Percentiles rank a stretch among this genome's conserved stretches.
phyloP scores from a whole-genome alignment of 2,329 filamentous ascomycete genomes.

The Ascochyta pisi region DNA sequence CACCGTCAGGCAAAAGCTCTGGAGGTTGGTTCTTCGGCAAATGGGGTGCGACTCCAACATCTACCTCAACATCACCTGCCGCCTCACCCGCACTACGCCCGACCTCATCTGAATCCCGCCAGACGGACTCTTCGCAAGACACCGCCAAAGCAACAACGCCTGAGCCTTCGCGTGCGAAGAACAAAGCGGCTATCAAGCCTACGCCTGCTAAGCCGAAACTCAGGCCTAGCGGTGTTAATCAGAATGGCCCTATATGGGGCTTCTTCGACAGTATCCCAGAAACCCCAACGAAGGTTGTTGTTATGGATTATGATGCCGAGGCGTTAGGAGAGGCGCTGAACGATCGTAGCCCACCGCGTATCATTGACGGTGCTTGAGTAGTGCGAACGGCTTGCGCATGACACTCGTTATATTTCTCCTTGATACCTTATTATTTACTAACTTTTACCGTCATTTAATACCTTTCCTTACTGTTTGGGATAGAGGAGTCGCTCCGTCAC shows the following conservation, averaged over 20 bases:
- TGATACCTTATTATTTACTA: not conserved
- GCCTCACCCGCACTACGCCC: slow-evolving; percentile 26
- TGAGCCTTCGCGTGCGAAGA: slow-evolving; percentile 2
- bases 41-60: slow-evolving; percentile 64
- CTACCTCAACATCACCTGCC: slow-evolving; percentile 38
- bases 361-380: not conserved
- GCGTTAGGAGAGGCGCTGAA: slow-evolving; percentile 47
- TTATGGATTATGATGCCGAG: slow-evolving; percentile 47
- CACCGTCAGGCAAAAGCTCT: slow-evolving; percentile 57
- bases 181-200: slow-evolving; percentile 2
- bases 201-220: slow-evolving; percentile 25
- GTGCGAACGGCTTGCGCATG: not conserved
- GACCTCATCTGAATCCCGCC: slow-evolving; percentile 26
- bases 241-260: slow-evolving; percentile 49
- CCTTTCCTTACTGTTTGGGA: not conserved
- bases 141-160: slow-evolving; percentile 13
- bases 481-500: not conserved
- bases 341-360: slow-evolving; percentile 22
- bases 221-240: slow-evolving; percentile 48
- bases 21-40: slow-evolving; percentile 70
- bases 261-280: slow-evolving; percentile 44
- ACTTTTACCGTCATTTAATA: slow-evolving; percentile 13
- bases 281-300: slow-evolving; percentile 43
- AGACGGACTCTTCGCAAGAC: slow-evolving; percentile 28
- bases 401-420: slow-evolving; percentile 1